phyloP scores from a whole-genome alignment of 345 rosid genomes.

The Populus davidiana region DNA sequence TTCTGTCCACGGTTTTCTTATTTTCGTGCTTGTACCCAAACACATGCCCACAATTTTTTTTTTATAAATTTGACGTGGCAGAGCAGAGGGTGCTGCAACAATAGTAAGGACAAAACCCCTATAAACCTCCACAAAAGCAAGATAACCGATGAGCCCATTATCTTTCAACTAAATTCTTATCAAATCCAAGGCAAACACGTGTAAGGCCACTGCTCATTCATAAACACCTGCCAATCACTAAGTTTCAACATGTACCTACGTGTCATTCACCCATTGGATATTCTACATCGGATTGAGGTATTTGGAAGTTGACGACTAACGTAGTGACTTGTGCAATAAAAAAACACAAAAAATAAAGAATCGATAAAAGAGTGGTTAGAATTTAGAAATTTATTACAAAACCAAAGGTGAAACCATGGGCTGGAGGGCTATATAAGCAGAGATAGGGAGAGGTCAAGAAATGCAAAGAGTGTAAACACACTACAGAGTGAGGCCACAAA shows the following conservation, averaged over 20 bases:
- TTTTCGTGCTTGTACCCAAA: background rate
- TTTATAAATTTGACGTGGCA: background rate
- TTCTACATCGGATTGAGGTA: slow-evolving; percentile 13
- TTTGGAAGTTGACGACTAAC: slow-evolving; percentile 21
- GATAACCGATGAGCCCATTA: background rate
- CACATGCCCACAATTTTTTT: background rate
- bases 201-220: background rate
- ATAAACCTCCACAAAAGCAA: slow-evolving; percentile 15
- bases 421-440: slow-evolving; percentile 39
- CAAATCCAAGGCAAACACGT: slow-evolving; percentile 14
- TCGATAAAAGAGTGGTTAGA: background rate
- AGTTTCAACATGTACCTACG: background rate
- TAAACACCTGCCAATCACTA: slow-evolving; percentile 19
- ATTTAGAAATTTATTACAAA: background rate
- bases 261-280: slow-evolving; percentile 14
- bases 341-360: too few species aligned
- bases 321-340: background rate
- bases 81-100: background rate
- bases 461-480: slow-evolving; percentile 36
- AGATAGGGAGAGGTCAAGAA: slow-evolving; percentile 17
- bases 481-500: slow-evolving; percentile 22
- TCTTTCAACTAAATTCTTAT: background rate
- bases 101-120: slow-evolving; percentile 15
- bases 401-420: slow-evolving; percentile 3
- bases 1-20: background rate